Conservation (phyloP, 164 flowering plant species). For the Platanus orientalis region DNA sequence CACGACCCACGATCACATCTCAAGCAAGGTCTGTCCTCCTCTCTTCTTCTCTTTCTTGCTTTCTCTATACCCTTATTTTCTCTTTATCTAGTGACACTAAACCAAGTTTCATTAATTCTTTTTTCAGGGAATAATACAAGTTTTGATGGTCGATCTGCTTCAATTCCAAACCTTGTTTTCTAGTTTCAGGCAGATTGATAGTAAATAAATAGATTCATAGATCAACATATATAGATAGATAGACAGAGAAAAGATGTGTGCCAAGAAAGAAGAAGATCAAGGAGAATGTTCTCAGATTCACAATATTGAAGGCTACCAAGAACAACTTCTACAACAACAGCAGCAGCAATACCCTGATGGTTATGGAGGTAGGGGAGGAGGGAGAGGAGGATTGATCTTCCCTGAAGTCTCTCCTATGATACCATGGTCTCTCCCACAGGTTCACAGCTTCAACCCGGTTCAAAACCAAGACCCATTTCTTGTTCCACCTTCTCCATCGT, state of each 20-base stretch:
- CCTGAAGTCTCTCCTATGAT: slow-evolving; percentile 46
- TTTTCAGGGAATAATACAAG: no score
- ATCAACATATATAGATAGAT: no score
- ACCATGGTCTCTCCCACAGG: slow-evolving; percentile 61
- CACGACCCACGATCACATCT: no score
- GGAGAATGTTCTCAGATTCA: slow-evolving; percentile 42
- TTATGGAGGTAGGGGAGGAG: slow-evolving; percentile 21
- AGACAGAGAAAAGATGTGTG: slow-evolving; percentile 23
- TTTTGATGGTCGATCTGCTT: no score
- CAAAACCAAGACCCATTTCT: slow-evolving; percentile 44
- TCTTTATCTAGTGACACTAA: no score
- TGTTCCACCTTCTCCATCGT: slow-evolving; percentile 38
- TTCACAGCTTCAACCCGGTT: slow-evolving; percentile 39
- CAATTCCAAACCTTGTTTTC: neutral
- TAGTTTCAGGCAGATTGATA: neutral
- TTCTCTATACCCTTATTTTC: no score
- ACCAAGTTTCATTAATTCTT: no score
- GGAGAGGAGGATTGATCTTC: slow-evolving; percentile 27
- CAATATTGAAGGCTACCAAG: slow-evolving; percentile 41
- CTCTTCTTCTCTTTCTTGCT: no score
- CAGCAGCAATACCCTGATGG: slow-evolving; percentile 21
- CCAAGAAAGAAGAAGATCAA: slow-evolving; percentile 28
- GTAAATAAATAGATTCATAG: no score
- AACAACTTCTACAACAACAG: slow-evolving; percentile 28
- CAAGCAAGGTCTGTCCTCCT: no score